Evolutionary conservation across 2,329 filamentous ascomycete species (phyloP), one percentile per base, ranked within the genome.

Genomic region (Arthrobotrys sinensis): DNA sequence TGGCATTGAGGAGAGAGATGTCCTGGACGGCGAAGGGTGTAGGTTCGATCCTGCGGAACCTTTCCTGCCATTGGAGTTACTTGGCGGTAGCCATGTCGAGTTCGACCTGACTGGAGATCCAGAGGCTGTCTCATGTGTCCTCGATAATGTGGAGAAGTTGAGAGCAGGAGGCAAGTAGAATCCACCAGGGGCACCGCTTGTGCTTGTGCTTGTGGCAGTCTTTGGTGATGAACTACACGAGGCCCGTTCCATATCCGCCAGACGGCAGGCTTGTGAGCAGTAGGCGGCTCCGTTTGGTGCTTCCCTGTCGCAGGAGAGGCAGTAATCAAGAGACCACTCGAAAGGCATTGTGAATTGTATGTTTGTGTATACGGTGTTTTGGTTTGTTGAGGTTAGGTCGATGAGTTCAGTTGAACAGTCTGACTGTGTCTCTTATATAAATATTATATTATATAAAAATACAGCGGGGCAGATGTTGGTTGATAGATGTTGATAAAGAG

Each of bases 311-410:
- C 94, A 97, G 86, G 92, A 91, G 82, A 97, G 90, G 88, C 94
- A 97, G 89, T 93, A 97, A 85, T 96, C 91, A 85, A 92, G 93
- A 82, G 92, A 92, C 93, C 94, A 97, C 52, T 77, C 73, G 43
- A 77, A 77, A 65, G 73, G 73, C 73, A 77, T 77, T 75, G 52
- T 75, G 70, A 46, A 43, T 53, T 46, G 12, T 45, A 19, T 40
- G 12, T 1, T 16, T 48, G 38, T 60, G 24, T 67, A 16, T 66
- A 63, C 36, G 62, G 28, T 63, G 45, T 19, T 63, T 57, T 62
- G 50, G 28, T 73, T 38, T 60, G 60, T 73, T 63, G 62, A 36
- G 24, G n/a, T 45, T 34, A 19, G 43, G 32, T 66, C 28, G 32
- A 28, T 24, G 38, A 53, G 10, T 28, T 45, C 16, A 43, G 11